phyloP scores from a whole-genome alignment of 352 stramenopile genomes.

The Phytopythium vexans region DNA sequence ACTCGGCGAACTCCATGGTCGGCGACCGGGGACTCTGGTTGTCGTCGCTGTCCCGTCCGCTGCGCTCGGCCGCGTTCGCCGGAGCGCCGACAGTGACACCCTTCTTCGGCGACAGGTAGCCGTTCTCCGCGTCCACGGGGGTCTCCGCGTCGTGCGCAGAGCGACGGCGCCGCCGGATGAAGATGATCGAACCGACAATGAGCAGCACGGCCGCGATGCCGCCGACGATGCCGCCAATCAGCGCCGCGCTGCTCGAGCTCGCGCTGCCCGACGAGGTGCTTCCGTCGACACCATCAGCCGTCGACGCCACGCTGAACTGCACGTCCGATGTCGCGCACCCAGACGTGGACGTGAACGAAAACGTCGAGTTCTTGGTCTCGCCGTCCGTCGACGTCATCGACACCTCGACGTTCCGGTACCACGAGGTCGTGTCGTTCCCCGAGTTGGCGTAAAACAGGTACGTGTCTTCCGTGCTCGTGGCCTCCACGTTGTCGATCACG shows the following conservation, averaged over 20 bases:
- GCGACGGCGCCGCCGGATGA: constrained; percentile 56
- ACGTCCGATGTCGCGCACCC: constrained; percentile 60
- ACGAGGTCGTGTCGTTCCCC: constrained; percentile 34
- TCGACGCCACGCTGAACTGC: constrained; percentile 65
- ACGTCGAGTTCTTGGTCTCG: constrained; percentile 50
- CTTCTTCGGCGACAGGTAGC: constrained; percentile 65
- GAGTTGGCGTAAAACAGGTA: constrained; percentile 66
- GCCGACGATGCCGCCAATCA: constrained; percentile 40
- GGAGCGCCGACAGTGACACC: constrained; percentile 13
- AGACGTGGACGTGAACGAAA: constrained; percentile 50
- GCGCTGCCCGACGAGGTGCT: constrained; percentile 7
- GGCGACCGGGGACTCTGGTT: constrained; percentile 26
- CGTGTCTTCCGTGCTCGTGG: constrained; percentile 42
- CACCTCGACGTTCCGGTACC: constrained; percentile 65
- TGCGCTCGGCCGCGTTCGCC: constrained; percentile 32
- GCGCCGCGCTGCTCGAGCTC: constrained; percentile 14
- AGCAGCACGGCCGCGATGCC: constrained; percentile 46
- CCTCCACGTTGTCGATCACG: constrained; percentile 53
- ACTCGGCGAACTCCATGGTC: constrained; percentile 52
- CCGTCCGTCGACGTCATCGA: constrained; percentile 49
- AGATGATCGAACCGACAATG: constrained; percentile 66
- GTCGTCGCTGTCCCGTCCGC: constrained; percentile 13
- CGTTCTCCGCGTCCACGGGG: constrained; percentile 44
- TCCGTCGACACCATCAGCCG: constrained; percentile 36
- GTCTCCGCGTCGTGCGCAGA: constrained; percentile 27